Percentiles rank a stretch among this genome's conserved stretches.
Evolutionary conservation across 371 early-diverging fungal species (phyloP).

Genomic region (Mucor piriformis): DNA sequence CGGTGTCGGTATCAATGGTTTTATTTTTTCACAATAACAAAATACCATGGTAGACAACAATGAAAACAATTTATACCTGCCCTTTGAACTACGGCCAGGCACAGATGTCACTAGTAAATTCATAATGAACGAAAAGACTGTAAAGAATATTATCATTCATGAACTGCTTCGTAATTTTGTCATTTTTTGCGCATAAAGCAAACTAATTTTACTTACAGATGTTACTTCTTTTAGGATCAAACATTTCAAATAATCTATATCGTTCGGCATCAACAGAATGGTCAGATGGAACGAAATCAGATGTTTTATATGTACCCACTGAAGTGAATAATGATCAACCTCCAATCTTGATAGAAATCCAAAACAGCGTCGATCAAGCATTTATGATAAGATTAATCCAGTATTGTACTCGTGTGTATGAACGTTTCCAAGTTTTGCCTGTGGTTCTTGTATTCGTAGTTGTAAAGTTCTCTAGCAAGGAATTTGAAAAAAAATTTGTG

Average conservation of each 20-base stretch:
- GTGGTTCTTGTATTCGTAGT: conserved; percentile 16
- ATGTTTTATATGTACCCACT: conserved; percentile 15
- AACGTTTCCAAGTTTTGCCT: conserved; percentile 22
- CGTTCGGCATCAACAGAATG: conserved; percentile 19
- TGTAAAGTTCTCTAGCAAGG: conserved; percentile 19
- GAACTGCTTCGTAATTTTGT: conserved; percentile 13
- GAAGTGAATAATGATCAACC: conserved; percentile 12
- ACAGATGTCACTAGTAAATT: no score
- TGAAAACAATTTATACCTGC: no score
- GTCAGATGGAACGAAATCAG: conserved; percentile 20
- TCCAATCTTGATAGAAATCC: conserved; percentile 16
- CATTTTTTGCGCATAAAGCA: conserved; percentile 9
- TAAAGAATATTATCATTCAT: conserved; percentile 7
- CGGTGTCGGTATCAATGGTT: no score
- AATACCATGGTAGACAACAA: no score
- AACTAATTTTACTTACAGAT: conserved; percentile 10
- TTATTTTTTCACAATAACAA: no score
- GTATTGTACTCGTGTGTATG: conserved; percentile 15
- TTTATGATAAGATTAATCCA: conserved; percentile 20
- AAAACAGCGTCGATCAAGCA: conserved; percentile 19
- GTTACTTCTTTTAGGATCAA: conserved; percentile 5
- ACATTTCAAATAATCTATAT: conserved; percentile 8
- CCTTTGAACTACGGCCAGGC: no score
- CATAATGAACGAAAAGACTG: background rate
- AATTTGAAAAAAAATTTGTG: conserved; percentile 21